A percentile compares a stretch with the other conserved stretches of the same genome.
Conservation (phyloP, 2,329 filamentous ascomycete genomes). For the Scedosporium dehoogii region DNA sequence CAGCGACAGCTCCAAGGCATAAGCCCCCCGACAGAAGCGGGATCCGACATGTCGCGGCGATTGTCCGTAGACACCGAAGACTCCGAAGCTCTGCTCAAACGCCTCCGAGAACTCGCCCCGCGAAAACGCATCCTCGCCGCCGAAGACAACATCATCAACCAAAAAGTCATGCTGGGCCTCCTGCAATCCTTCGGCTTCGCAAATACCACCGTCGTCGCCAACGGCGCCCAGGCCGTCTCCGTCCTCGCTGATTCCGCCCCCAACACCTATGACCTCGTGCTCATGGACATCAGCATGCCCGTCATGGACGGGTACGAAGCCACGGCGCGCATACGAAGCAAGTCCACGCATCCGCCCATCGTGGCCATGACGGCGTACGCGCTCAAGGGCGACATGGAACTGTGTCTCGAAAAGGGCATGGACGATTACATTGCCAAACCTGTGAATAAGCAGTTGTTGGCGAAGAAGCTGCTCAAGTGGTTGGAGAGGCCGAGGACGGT, state of each 20-base stretch:
- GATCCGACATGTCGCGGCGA: conserved; percentile 2
- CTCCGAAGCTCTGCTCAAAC: conserved; percentile 7
- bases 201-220: conserved; percentile 13
- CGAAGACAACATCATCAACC: conserved; percentile 33
- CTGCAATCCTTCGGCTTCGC: conserved; percentile 29
- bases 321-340: conserved; percentile 33
- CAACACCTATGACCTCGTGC: conserved; percentile 19
- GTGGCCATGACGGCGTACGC: conserved; percentile 46
- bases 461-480: conserved; percentile 19
- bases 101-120: conserved; percentile 25
- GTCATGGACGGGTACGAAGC: conserved; percentile 37
- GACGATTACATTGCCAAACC: conserved; percentile 46
- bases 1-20: conserved; percentile 17
- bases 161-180: conserved; percentile 26
- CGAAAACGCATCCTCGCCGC: conserved; percentile 28
- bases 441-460: conserved; percentile 36
- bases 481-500: not conserved
- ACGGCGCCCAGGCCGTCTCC: conserved; percentile 13
- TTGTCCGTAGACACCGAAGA: conserved; percentile 17
- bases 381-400: conserved; percentile 42
- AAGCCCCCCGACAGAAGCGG: conserved; percentile 11
- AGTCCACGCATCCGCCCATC: conserved; percentile 31
- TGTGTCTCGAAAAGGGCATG: conserved; percentile 43
- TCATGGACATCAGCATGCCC: conserved; percentile 42
- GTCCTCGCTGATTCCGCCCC: conserved; percentile 20